Evolutionary conservation across 305 asterid species (phyloP), one percentile per base, ranked within the genome.

Genomic region (Fraxinus sp.): DNA sequence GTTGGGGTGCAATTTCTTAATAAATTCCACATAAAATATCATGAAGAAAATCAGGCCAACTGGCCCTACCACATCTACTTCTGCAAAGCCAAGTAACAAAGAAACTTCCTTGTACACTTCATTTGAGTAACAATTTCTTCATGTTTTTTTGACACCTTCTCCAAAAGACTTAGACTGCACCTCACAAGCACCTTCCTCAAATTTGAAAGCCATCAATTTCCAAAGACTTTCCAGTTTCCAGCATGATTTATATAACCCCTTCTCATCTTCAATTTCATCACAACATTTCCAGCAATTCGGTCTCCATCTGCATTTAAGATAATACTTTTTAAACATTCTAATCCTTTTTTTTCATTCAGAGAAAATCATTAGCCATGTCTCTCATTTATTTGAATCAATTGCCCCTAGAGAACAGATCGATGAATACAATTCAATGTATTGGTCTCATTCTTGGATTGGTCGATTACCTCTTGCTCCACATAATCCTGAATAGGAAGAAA

Each of bases 401-500:
- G 71, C 87, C 88, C 73, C 32, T 86, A 33, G 79, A 81, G 49
- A 83, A 68, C 35, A 18, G 74, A 5, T 75, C 91, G 24, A 64
- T 84, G 18, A 76, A 83, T 43, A 77, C 76, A 32, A 76, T 87
- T 8, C 87, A 84, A 26, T 5, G 80, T 59, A 62, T 84, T 0
- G 20, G 86, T 28, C 35, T 84, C 22, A 66, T 87, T 3, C 55
- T 81, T 10, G 89, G 87, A 0, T 7, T 88, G 3, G 8, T 88
- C 2, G 83, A 87, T 5, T 66, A 85, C 83, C 7, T 86, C 18
- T 79, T 89, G 32, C 57, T 85, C 18, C 84, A 78, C 72, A 73
- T 86, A 26, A 49, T 87, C 55, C 85, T 86, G 13, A 82, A 86
- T 79, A 26, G 82, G 68, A 83, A 46, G 77, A 87, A 79, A 32